Evolutionary conservation across 1,139 yeast genomes (phyloP), one percentile per base, ranked within the genome.

Genomic region (Yamadazyma dushanensis): DNA sequence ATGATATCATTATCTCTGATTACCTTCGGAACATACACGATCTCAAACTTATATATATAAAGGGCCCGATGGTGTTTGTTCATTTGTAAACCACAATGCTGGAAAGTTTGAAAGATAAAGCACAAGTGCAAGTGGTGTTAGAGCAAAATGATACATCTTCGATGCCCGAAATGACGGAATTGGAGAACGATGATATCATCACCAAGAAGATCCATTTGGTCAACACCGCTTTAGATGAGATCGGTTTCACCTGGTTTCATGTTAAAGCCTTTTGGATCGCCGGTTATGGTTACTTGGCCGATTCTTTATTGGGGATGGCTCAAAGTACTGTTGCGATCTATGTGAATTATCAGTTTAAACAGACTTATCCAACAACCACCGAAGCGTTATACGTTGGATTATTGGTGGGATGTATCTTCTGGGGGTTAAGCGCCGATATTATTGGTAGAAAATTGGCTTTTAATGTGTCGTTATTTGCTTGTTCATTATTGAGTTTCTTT

Each of bases 391-490:
- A 50, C 28, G 51, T 47, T 3, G 82, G 81, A n/a, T 58, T 77
- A 47, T 59, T 78, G 19, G 46, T 57, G 21, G 84, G 84, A 8
- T 72, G 78, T 2, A 43, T 76, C n/a, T 49, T 72, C 38, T 73
- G 78, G 70, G 80, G 81, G 8, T 56, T 73, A 42, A 63, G 73
- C 36, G 76, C 76, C 25, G 82, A 77, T 53, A 46, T 75, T 27
- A 66, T 76, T 41, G 83, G 82, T 11, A 61, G 83, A 43, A 67
- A 68, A 44, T 38, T 67, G 13, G 77, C 79, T 2, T 77, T 76
- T 57, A 78, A 77, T 46, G 43, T 61, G 8, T 50, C 62, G 11
- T 49, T 60, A 31, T 38, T 60, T 11, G 45, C 51, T n/a, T 44
- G 56, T 18, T 53, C 57, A 8, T 27, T 51, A 6, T 51, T 56